Conservation (phyloP, 179 eudicot species). For the Drosera spatulata region DNA sequence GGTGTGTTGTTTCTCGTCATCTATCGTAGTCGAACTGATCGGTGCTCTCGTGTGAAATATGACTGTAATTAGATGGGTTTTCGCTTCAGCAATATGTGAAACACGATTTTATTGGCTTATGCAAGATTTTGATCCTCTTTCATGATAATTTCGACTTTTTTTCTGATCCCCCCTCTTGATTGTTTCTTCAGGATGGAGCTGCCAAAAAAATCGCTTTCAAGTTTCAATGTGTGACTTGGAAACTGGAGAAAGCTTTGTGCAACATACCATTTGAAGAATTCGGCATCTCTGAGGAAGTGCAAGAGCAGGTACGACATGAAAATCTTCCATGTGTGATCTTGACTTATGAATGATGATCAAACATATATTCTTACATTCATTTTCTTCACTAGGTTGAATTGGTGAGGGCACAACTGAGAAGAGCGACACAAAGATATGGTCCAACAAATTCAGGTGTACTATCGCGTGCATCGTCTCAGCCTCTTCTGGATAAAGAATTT, state of each 20-base stretch:
- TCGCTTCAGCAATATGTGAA: too few relatives aligned
- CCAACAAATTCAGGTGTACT: slow-evolving; percentile 22
- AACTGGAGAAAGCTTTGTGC: slow-evolving; percentile 37
- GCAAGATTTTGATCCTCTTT: too few relatives aligned
- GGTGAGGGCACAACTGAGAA: slow-evolving; percentile 42
- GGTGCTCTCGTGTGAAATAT: too few relatives aligned
- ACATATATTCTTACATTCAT: background rate
- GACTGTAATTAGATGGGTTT: too few relatives aligned
- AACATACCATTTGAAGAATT: slow-evolving; percentile 31
- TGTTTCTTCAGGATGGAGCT: slow-evolving; percentile 30
- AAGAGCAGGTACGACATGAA: slow-evolving; percentile 37
- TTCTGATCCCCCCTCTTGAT: background rate
- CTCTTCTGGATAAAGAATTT: slow-evolving; percentile 30
- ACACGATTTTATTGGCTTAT: too few relatives aligned
- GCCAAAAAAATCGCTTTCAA: slow-evolving; percentile 33
- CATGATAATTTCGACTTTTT: background rate
- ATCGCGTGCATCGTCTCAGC: slow-evolving; percentile 42
- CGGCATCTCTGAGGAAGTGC: slow-evolving; percentile 55
- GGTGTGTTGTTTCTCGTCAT: too few relatives aligned
- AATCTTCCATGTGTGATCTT: background rate
- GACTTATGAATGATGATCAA: background rate
- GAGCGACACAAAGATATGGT: slow-evolving; percentile 47
- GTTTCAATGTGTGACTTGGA: slow-evolving; percentile 51
- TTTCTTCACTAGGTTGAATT: slow-evolving; percentile 34
- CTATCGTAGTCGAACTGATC: too few relatives aligned